Conservation (phyloP, 345 rosid genomes). For the Eucalyptus pumila region DNA sequence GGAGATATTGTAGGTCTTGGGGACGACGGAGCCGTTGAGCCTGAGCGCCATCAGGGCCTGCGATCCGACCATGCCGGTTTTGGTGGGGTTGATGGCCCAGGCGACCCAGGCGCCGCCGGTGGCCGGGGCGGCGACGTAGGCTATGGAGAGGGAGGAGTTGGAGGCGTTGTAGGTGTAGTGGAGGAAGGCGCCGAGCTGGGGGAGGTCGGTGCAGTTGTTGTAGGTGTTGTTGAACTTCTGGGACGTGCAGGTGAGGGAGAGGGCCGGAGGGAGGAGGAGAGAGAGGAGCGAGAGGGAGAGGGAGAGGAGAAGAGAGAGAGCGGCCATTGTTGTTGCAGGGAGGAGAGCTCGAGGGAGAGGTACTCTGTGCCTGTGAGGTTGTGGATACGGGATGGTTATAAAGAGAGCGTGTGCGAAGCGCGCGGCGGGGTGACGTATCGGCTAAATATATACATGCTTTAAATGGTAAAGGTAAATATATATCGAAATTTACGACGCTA, state of each 20-base stretch:
- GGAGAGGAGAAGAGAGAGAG: background rate
- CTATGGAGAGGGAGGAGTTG: conserved; percentile 70
- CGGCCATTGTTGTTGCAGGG: background rate
- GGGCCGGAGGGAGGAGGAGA: background rate
- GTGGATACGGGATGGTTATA: background rate
- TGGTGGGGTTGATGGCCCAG: conserved; percentile 80
- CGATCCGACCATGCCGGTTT: conserved; percentile 42
- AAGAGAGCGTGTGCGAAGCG: background rate
- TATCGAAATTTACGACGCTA: background rate
- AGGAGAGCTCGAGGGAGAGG: background rate
- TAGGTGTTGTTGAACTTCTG: conserved; percentile 35
- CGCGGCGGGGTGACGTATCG: background rate
- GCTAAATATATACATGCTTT: background rate
- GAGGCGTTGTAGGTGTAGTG: conserved; percentile 61
- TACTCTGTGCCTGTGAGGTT: background rate
- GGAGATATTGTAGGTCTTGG: conserved; percentile 4
- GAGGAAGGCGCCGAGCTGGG: conserved; percentile 50
- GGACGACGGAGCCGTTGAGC: conserved; percentile 1
- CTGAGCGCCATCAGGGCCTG: conserved; percentile 49
- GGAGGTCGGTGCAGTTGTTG: conserved; percentile 55
- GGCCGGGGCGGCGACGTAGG: conserved; percentile 52
- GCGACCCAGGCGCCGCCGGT: conserved; percentile 50
- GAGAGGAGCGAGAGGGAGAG: background rate
- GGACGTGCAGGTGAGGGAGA: conserved; percentile 49
- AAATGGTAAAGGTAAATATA: background rate